Evolutionary conservation across 306 rosid species (phyloP).

Genomic region (Cicer cuneatum): DNA sequence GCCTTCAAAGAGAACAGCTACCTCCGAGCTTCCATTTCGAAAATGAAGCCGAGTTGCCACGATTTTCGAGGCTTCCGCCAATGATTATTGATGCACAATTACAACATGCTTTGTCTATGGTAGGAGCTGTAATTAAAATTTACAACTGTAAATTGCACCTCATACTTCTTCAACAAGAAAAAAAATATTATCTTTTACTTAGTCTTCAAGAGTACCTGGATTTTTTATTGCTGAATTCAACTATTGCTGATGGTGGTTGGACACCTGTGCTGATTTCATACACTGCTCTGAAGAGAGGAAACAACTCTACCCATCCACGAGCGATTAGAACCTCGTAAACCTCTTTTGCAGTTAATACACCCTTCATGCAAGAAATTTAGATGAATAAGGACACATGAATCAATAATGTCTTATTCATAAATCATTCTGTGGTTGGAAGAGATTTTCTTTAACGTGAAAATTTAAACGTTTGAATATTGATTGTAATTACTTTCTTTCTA

Average conservation of each 20-base stretch:
- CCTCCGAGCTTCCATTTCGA: conserved; percentile 11
- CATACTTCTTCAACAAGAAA: conserved; percentile 36
- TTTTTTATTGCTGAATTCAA: conserved; percentile 57
- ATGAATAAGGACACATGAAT: conserved; percentile 23
- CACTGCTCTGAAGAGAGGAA: conserved; percentile 85
- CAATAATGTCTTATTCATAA: not conserved
- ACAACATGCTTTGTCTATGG: conserved; percentile 23
- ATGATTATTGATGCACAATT: conserved; percentile 21
- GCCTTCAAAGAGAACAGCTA: conserved; percentile 33
- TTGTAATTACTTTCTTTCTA: not conserved
- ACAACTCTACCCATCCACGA: conserved; percentile 83
- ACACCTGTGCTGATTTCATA: conserved; percentile 78
- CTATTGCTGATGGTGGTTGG: conserved; percentile 92
- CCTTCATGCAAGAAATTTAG: conserved; percentile 57
- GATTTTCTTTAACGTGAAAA: too few relatives aligned
- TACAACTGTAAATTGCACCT: not conserved
- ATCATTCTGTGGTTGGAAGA: too few relatives aligned
- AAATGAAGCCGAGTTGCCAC: conserved; percentile 24
- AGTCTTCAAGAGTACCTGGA: conserved; percentile 49
- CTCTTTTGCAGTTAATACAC: conserved; percentile 89
- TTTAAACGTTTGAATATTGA: not conserved
- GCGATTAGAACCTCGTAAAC: conserved; percentile 77
- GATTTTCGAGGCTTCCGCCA: not conserved
- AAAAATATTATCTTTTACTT: conserved; percentile 13
- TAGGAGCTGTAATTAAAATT: not conserved